phyloP scores from a whole-genome alignment of 2,329 filamentous ascomycete genomes.

The Ceratocystis alfenasii region DNA sequence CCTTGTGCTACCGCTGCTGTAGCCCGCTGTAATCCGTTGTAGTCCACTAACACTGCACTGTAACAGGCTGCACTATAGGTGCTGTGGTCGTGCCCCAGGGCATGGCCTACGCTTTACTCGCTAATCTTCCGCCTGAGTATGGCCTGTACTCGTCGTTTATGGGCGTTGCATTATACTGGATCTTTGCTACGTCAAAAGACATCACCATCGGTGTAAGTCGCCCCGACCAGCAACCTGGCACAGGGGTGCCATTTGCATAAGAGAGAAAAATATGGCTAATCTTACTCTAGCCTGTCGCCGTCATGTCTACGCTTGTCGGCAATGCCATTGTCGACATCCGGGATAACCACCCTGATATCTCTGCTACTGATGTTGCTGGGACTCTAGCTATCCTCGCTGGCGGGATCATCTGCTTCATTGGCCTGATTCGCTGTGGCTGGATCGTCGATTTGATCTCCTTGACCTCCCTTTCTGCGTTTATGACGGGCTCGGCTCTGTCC shows the following conservation, averaged over 20 bases:
- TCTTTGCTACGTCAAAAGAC: conserved; percentile 96
- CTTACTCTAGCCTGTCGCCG: conserved; percentile 63
- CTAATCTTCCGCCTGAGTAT: conserved; percentile 38
- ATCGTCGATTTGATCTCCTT: conserved; percentile 89
- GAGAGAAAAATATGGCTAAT: background rate
- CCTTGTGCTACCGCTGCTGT: background rate
- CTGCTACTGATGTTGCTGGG: conserved; percentile 59
- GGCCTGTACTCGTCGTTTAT: conserved; percentile 71
- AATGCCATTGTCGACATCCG: conserved; percentile 60
- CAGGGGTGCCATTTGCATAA: conserved; percentile 10
- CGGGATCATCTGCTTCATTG: conserved; percentile 63
- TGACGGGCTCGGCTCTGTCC: conserved; percentile 88
- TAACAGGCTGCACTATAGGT: conserved; percentile 35
- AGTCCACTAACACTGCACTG: background rate
- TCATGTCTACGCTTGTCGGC: conserved; percentile 84
- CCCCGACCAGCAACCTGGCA: background rate
- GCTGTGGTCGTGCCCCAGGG: conserved; percentile 44
- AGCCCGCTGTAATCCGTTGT: background rate
- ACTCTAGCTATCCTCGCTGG: conserved; percentile 68
- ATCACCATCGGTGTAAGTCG: conserved; percentile 80
- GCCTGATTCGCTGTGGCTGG: conserved; percentile 70
- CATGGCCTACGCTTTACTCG: conserved; percentile 42
- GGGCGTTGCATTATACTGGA: conserved; percentile 90
- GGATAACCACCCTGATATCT: conserved; percentile 43
- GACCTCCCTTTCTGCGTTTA: conserved; percentile 83